These are phyloP conservation scores for Paecilomyces sp. DNA, from an alignment of 2,329 filamentous ascomycete genomes.

Conservation along the genomic window DNA sequence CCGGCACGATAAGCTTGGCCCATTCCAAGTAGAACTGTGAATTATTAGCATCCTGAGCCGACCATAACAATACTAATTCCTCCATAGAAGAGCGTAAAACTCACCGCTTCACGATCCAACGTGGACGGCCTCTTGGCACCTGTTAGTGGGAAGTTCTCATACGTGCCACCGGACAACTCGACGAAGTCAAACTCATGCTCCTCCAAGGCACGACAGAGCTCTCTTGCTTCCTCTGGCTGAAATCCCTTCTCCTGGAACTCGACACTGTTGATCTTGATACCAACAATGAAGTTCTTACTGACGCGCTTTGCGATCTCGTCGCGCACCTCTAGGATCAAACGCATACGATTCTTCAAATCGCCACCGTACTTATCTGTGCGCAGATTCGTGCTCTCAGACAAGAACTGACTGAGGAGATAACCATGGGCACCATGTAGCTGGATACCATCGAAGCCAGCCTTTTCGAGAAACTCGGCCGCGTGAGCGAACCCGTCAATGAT, in stretches of 20 bases:
- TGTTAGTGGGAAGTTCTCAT: background rate
- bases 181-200: conserved; percentile 39
- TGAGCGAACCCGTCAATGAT: conserved; percentile 58
- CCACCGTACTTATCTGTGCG: conserved; percentile 61
- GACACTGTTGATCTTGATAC: conserved; percentile 55
- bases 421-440: conserved; percentile 46
- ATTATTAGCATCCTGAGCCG: background rate
- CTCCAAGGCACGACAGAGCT: conserved; percentile 32
- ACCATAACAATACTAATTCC: background rate
- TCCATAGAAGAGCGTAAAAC: background rate
- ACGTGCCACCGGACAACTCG: conserved; percentile 53
- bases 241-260: conserved; percentile 45
- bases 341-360: background rate
- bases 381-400: conserved; percentile 45
- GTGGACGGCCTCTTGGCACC: conserved; percentile 1
- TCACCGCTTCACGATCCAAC: background rate
- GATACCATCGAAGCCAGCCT: conserved; percentile 52
- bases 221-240: conserved; percentile 43
- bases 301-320: background rate
- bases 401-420: conserved; percentile 36
- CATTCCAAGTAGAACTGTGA: conserved; percentile 52
- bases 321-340: background rate
- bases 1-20: conserved; percentile 46
- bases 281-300: conserved; percentile 35
- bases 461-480: conserved; percentile 54